These are phyloP conservation scores for Volvox africanus DNA, from an alignment of 139 green algal genomes.

Conservation along the genomic window DNA sequence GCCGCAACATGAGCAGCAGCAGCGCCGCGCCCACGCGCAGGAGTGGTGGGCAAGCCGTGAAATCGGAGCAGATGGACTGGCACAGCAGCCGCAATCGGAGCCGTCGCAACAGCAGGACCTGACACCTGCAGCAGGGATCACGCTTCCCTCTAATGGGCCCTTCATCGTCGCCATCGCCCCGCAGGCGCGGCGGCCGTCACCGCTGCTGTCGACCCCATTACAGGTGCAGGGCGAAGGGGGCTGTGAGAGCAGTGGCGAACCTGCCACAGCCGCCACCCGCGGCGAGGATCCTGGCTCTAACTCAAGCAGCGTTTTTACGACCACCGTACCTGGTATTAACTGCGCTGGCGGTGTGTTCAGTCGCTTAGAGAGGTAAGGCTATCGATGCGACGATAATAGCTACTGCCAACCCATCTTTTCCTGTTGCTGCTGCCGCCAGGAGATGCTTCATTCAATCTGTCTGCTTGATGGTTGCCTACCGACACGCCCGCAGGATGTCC, in stretches of 20 bases:
- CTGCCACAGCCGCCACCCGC: background rate
- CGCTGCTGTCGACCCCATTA: background rate
- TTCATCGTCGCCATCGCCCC: background rate
- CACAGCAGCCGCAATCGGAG: background rate
- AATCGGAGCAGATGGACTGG: background rate
- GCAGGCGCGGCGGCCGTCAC: background rate
- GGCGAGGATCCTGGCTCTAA: background rate
- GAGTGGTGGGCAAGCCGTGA: too few species aligned
- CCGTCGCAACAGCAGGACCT: background rate
- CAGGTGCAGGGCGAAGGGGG: background rate
- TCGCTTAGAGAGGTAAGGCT: constrained; percentile 1
- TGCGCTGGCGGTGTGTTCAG: too few species aligned
- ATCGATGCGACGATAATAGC: background rate
- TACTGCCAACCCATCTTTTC: background rate
- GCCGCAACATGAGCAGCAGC: background rate
- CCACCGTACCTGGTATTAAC: background rate
- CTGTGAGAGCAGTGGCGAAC: background rate
- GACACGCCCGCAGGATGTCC: constrained; percentile 5
- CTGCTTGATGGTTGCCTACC: background rate
- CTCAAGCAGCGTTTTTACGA: background rate
- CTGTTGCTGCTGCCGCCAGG: background rate
- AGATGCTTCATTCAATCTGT: too few species aligned
- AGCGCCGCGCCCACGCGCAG: background rate
- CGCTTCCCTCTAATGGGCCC: too few species aligned
- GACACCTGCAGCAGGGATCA: background rate